Percentiles rank a stretch among this genome's conserved stretches.
phyloP scores from a whole-genome alignment of 768 basidiomycete genomes.

The Leucosporidium creatinivorum region DNA sequence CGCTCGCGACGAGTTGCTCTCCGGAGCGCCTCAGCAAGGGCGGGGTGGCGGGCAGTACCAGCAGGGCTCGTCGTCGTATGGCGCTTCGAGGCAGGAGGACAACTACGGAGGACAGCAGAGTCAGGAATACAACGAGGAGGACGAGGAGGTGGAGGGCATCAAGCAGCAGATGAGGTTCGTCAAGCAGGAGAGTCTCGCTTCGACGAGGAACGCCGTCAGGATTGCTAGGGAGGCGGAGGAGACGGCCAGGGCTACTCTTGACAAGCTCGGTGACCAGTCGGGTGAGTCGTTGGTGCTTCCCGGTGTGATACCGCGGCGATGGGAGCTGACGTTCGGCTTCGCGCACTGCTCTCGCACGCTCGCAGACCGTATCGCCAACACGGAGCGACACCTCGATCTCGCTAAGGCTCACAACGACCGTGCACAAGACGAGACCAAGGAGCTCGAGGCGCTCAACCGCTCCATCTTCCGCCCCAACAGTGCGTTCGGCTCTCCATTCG shows the following conservation, averaged over 20 bases:
- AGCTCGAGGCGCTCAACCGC: slow-evolving; percentile 86
- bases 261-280: slow-evolving; percentile 81
- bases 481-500: slow-evolving; percentile 48
- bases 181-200: slow-evolving; percentile 86
- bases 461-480: slow-evolving; percentile 70
- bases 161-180: slow-evolving; percentile 79
- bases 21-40: background rate
- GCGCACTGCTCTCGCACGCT: slow-evolving; percentile 53
- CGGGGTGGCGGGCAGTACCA: background rate
- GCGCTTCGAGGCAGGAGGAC: background rate
- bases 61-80: background rate
- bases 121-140: slow-evolving; percentile 23
- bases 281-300: slow-evolving; percentile 48
- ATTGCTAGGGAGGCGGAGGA: slow-evolving; percentile 96
- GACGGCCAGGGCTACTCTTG: slow-evolving; percentile 76
- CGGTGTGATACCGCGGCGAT: too few relatives aligned
- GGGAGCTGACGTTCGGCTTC: slow-evolving; percentile 10
- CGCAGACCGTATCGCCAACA: slow-evolving; percentile 63
- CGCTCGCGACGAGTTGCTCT: background rate
- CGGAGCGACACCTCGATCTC: slow-evolving; percentile 88
- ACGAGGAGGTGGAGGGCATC: slow-evolving; percentile 61
- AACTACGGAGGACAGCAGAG: slow-evolving; percentile 3
- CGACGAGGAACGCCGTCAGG: slow-evolving; percentile 83
- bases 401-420: slow-evolving; percentile 76
- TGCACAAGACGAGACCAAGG: slow-evolving; percentile 87